Evolutionary conservation across 1,284 basidiomycete species (phyloP).

Genomic region (Calocybe gambosa): DNA sequence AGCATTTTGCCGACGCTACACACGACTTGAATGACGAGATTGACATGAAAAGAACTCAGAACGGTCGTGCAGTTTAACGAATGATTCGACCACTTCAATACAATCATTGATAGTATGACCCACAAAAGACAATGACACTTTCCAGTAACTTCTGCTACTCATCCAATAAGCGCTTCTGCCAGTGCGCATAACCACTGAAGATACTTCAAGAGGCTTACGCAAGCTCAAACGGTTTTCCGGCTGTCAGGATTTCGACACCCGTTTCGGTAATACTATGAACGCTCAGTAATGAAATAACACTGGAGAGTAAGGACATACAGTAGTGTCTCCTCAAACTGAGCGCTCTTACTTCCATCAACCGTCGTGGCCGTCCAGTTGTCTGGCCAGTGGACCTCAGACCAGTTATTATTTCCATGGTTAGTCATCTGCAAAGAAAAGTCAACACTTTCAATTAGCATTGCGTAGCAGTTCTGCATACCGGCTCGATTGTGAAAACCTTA

Average conservation of each 20-base stretch:
- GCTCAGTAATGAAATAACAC: too few relatives aligned
- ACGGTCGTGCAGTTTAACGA: conserved; percentile 5
- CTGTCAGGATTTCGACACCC: conserved; percentile 87
- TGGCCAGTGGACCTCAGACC: conserved; percentile 75
- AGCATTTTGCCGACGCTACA: conserved; percentile 50
- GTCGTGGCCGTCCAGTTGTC: conserved; percentile 96
- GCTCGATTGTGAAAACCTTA: conserved; percentile 74
- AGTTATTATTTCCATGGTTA: conserved; percentile 68
- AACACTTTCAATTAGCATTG: conserved; percentile 5
- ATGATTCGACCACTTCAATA: neutral
- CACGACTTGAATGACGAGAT: conserved; percentile 62
- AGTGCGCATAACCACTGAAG: neutral
- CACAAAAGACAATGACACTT: neutral
- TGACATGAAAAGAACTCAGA: conserved; percentile 27
- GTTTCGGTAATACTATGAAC: conserved; percentile 77
- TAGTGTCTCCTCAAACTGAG: conserved; percentile 92
- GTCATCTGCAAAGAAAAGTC: conserved; percentile 65
- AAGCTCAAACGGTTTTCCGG: conserved; percentile 36
- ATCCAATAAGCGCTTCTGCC: neutral
- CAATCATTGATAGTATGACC: neutral
- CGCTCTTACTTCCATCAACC: conserved; percentile 80
- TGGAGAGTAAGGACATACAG: conserved; percentile 53
- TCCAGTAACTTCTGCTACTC: neutral
- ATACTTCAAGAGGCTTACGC: neutral
- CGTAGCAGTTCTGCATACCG: conserved; percentile 38